Conservation (phyloP, 768 basidiomycete species). For the Rhodotorula toruloides region DNA sequence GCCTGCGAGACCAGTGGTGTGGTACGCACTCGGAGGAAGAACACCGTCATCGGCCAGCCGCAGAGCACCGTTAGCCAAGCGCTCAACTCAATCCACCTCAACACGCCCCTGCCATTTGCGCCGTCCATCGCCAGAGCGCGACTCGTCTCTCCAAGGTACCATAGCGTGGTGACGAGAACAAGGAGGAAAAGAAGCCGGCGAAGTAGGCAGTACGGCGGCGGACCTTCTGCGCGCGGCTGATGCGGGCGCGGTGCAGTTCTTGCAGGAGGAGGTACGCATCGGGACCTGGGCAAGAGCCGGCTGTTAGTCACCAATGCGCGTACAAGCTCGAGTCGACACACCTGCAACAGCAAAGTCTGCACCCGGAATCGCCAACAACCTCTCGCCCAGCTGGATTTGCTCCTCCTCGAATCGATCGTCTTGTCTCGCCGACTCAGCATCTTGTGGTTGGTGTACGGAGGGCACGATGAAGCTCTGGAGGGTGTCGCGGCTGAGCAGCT, state of each 20-base stretch:
- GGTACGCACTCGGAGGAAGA: constrained; percentile 11
- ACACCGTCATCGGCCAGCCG: background rate
- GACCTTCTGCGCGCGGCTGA: constrained; percentile 1
- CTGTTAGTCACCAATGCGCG: no score
- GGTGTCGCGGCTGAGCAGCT: background rate
- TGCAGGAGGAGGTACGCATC: constrained; percentile 15
- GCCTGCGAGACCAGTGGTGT: background rate
- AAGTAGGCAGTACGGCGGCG: constrained; percentile 2
- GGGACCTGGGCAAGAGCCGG: background rate
- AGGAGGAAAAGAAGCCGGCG: constrained; percentile 11
- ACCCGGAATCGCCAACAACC: background rate
- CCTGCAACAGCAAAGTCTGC: constrained; percentile 13
- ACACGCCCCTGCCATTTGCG: background rate
- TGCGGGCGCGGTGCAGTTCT: constrained; percentile 14
- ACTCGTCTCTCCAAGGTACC: constrained; percentile 1
- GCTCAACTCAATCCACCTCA: constrained; percentile 9
- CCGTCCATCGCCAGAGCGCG: background rate
- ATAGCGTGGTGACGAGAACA: background rate
- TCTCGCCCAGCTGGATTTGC: background rate
- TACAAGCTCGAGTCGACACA: background rate
- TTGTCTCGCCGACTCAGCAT: no score
- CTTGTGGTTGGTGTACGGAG: no score
- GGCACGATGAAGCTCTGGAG: background rate
- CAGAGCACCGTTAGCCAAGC: background rate
- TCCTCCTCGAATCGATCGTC: background rate